Evolutionary conservation across 2,329 filamentous ascomycete genomes (phyloP).

Genomic region (Alternaria infectoria): DNA sequence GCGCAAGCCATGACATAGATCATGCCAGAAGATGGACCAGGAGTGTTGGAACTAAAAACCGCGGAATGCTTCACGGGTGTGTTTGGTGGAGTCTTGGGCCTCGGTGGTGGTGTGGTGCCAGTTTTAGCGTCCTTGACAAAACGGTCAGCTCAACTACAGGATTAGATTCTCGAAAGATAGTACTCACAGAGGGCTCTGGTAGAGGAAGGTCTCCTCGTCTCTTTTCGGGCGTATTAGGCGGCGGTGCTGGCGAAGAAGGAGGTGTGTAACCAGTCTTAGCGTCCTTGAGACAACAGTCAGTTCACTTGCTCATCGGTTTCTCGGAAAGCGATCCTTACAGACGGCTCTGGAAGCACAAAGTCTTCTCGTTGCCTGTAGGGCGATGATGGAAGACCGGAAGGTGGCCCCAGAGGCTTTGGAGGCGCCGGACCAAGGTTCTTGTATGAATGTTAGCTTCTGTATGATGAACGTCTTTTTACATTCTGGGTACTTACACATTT

Average conservation of each 20-base stretch:
- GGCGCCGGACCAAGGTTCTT: neutral
- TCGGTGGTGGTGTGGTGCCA: neutral
- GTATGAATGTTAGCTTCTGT: neutral
- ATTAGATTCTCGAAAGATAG: neutral
- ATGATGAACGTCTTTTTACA: fast-evolving
- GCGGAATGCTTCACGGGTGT: neutral
- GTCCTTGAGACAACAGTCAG: neutral
- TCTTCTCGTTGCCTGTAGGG: neutral
- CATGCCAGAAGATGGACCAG: neutral
- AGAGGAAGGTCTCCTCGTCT: neutral
- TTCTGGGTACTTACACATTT: neutral
- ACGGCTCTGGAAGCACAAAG: neutral
- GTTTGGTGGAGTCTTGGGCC: neutral
- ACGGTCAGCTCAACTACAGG: neutral
- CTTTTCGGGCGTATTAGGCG: neutral
- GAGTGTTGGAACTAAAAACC: neutral
- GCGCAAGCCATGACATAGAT: neutral
- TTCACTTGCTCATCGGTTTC: neutral
- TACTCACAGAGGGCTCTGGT: neutral
- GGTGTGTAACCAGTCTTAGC: neutral
- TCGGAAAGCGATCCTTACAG: neutral
- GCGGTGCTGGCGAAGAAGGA: neutral
- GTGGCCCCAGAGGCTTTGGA: neutral
- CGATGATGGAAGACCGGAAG: neutral
- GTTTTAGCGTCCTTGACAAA: neutral